Base-by-base conservation (phyloP, 176 grass and related monocot genomes). In the Carex pumila region DNA sequence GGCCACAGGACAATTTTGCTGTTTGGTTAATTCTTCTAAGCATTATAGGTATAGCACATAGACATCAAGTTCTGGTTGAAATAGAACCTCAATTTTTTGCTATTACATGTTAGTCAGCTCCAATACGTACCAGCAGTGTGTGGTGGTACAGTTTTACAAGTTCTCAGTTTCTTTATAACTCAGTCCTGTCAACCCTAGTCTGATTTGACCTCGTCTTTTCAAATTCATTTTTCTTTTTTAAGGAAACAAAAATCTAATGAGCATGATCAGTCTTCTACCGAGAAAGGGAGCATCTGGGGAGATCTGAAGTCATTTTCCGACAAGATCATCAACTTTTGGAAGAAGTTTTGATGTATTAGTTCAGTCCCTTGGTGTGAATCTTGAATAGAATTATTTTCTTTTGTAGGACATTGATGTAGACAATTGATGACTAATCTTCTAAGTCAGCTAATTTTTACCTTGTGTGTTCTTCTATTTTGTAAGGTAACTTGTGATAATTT, bases 321-420 rank as follows among this genome's bases (percentile, higher is more conserved):
- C 88, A 89, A 89, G 22, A 87, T 97, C 70, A 88, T 88, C 36
- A 91, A 87, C 65, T 90, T 97, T 5, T 97, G 90, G 90, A 92
- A 82, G 56, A 94, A 84, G 4, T 69, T 92, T 82, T 97, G 86
- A 88, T 89, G 88, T 76, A 13, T 55, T 65, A 34, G 80, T 66
- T 78, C 55, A 65, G 53, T 56, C 79, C 39, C 41, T 62, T 81
- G 17, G 19, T 47, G 32, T 13, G 78, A 55, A 21, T 18, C 59
- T 64, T 55, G 43, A 83, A 45, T 79, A 81, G 62, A 30, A 41
- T 80, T 45, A 4, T 70, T 80, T 55, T 77, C 78, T 68, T 71
- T 89, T 63, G 65, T 77, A 56, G 81, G 47, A 45, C 14, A 72
- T 58, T 29, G 79, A n/a, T 85, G 75, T 87, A 53, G 32, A 56